Base-by-base conservation (phyloP, 1,284 basidiomycete genomes). In the Ustilago sp. region DNA sequence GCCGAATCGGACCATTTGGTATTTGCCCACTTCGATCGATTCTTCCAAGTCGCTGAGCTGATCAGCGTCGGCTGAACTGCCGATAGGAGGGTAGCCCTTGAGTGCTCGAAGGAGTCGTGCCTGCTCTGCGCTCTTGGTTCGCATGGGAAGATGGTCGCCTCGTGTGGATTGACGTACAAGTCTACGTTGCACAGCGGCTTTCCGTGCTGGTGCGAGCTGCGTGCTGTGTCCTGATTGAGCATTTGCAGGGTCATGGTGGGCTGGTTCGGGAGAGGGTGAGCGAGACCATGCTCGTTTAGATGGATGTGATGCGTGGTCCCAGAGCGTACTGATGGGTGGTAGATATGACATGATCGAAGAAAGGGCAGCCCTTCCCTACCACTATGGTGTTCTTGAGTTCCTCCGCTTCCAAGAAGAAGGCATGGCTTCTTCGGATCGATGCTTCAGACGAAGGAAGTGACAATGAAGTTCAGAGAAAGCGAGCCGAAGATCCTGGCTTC, bases 41-140 rank as follows among this genome's bases (percentile, higher is more conserved):
- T 81, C 79, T 53, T 83, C 81, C 48, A 80, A 68, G n/a, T 83
- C 81, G 61, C 78, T 80, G 19, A 83, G 79, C 64, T 83, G 80
- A 47, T 83, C 81, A 0, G 81, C 81, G 36, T 83, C 81, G 8
- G 78, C 78, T 0, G 62, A 68, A 41, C 65, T 72, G 9, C 78
- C 80, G 17, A 83, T 63, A 31, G 81, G 81, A 13, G 80, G 78
- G 38, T 79, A 71, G 8, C 81, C 81, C n/a, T 81, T 75, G 31
- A 83, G 67, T 12, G 74, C 66, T 3, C 81, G 80, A 2, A 78
- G 67, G 35, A 81, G 43, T 9, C 80, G 74, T 12, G 80, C 80
- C 45, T 75, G 70, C 32, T 83, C 73, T n/a, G 74, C 73, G 32
- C 50, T 64, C 8, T 66, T 48, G 2, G 75, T 77, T 4, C 76